phyloP scores from a whole-genome alignment of 306 rosid species.

The Pueraria montana region DNA sequence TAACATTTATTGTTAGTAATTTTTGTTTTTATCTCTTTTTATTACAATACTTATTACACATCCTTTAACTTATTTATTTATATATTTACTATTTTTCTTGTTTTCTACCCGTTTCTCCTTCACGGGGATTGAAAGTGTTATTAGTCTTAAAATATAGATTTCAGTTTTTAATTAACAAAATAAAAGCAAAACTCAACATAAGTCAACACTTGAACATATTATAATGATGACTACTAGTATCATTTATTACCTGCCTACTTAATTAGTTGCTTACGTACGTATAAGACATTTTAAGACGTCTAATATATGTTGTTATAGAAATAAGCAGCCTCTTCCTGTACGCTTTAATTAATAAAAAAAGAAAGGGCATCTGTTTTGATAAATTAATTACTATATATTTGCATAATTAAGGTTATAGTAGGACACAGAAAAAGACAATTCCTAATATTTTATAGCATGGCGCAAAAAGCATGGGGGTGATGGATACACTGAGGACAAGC shows the following conservation, averaged over 20 bases:
- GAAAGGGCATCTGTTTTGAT: background rate
- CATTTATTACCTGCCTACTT: background rate
- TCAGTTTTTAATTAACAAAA: background rate
- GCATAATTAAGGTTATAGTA: conserved; percentile 5
- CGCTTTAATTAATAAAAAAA: background rate
- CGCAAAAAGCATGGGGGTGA: background rate
- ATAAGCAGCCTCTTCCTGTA: background rate
- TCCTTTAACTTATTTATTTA: no score
- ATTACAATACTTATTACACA: no score
- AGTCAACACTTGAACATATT: conserved; percentile 29
- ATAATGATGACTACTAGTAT: background rate
- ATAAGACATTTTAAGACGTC: background rate
- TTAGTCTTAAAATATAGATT: background rate
- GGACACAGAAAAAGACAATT: conserved; percentile 16
- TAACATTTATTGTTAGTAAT: background rate
- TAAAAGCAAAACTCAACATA: background rate
- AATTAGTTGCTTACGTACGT: background rate
- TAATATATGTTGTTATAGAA: background rate
- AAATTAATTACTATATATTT: background rate
- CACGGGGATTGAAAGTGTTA: background rate
- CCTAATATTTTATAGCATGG: conserved; percentile 30
- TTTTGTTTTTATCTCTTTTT: no score
- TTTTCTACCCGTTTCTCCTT: background rate
- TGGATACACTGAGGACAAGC: background rate
- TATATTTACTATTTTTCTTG: background rate